Base-by-base conservation (phyloP, 2,329 filamentous ascomycete species). In the Fusarium drepaniforme region DNA sequence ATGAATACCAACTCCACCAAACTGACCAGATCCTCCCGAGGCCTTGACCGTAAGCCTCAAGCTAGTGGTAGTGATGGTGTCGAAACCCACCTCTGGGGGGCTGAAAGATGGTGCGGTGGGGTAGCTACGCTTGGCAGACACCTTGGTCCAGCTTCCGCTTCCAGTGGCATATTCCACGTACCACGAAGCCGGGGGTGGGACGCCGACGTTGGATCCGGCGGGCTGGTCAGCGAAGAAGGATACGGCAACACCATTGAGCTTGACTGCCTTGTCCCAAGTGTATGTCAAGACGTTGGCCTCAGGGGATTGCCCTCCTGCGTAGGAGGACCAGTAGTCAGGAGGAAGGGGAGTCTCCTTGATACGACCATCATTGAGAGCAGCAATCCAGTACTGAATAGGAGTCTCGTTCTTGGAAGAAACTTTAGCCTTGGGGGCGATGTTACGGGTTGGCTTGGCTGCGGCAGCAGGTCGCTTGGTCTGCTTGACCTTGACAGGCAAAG, bases 361-460 rank as follows among this genome's bases (percentile, higher is more conserved):
- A 51, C 73, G 71, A 21, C 71, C 80, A 62, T 84, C 82, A 67
- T 83, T 82, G 58, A 83, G 69, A 15, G 82, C 75, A 16, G 77
- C 77, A 12, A 82, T 78, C 82, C 82, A 84, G 74, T 84, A 84
- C 72, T 84, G 82, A 40, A 84, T 81, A 1, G 82, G 82, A 7
- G 81, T 83, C 11, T 65, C 67, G 62, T 76, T 75, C 5, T 68
- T 69, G 1, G 80, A 80, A 4, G 74, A 72, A 2, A 73, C 75
- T 1, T 73, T 68, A 1, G 80, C 81, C n/a, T 70, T 73, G 8
- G 76, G 77, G 8, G 82, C 82, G 25, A 83, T 75, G 67, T 83
- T 84, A 56, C 82, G 79, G 5, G 71, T 83, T 21, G 82, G 81
- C 28, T 69, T 72, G 18, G 70, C 35, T 5, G 77, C 71, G 0